Evolutionary conservation across 2,329 filamentous ascomycete species (phyloP).

Genomic region (Neocatenulostroma microsporum): DNA sequence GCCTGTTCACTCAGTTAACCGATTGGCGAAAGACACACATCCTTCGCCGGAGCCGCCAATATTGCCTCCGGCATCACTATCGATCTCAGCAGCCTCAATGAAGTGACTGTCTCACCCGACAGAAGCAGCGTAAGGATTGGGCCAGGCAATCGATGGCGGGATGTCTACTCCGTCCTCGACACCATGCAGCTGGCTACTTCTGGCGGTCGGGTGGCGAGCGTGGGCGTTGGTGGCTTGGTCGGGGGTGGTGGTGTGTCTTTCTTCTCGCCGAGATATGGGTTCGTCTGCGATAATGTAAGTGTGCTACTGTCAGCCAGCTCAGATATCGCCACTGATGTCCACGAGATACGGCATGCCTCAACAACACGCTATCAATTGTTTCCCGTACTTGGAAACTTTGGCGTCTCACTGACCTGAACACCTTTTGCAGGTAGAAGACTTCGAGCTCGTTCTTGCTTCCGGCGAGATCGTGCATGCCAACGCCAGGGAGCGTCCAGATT

Average conservation of each 20-base stretch:
- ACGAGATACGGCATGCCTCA: too few relatives aligned
- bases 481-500: constrained; percentile 36
- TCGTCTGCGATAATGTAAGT: constrained; percentile 36
- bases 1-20: too few relatives aligned
- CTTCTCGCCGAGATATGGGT: constrained; percentile 42
- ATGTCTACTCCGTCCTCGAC: constrained; percentile 38
- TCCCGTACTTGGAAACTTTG: too few relatives aligned
- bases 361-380: too few relatives aligned
- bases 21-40: constrained; percentile 12
- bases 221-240: constrained; percentile 40
- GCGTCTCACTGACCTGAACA: too few relatives aligned
- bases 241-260: constrained; percentile 44
- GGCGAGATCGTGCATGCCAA: constrained; percentile 35
- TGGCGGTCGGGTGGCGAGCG: constrained; percentile 37
- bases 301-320: too few relatives aligned
- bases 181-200: constrained; percentile 34
- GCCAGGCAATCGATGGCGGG: constrained; percentile 38
- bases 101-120: constrained; percentile 29
- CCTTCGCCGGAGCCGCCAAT: constrained; percentile 14
- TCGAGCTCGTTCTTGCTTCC: constrained; percentile 40
- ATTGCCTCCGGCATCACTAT: constrained; percentile 30
- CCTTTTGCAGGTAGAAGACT: too few relatives aligned
- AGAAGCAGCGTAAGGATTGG: constrained; percentile 37
- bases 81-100: constrained; percentile 38
- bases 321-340: too few relatives aligned